These are phyloP conservation scores for Dillenia suffruticosa DNA, from an alignment of 164 flowering plant genomes.

Conservation along the genomic window DNA sequence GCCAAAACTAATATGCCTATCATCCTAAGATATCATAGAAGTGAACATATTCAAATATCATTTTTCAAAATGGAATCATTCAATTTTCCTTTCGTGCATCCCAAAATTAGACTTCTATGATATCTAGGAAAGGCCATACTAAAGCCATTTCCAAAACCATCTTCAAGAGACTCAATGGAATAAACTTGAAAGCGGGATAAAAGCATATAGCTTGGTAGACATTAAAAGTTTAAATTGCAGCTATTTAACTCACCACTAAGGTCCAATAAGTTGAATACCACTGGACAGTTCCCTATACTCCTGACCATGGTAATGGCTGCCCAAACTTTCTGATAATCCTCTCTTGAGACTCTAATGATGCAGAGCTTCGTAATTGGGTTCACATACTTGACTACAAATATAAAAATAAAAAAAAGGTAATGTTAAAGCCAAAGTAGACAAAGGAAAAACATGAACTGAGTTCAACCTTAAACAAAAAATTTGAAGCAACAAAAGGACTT, in stretches of 20 bases:
- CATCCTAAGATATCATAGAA: no score
- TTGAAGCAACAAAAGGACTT: background rate
- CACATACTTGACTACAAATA: slow-evolving; percentile 70
- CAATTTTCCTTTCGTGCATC: no score
- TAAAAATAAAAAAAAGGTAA: background rate
- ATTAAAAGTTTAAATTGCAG: background rate
- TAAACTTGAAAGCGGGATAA: no score
- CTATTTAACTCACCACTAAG: slow-evolving; percentile 64
- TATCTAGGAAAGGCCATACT: no score
- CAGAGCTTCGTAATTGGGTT: slow-evolving; percentile 83
- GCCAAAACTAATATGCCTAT: no score
- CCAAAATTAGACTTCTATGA: no score
- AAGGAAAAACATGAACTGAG: background rate
- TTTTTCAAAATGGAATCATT: no score
- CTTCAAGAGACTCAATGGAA: no score
- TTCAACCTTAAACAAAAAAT: background rate
- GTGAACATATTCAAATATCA: no score
- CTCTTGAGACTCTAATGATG: slow-evolving; percentile 64
- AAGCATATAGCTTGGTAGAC: no score
- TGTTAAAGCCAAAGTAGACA: background rate
- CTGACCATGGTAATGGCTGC: slow-evolving; percentile 77
- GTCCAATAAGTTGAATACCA: slow-evolving; percentile 60
- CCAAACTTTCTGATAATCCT: slow-evolving; percentile 78
- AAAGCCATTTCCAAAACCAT: no score
- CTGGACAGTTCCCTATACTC: slow-evolving; percentile 71